Evolutionary conservation across 768 basidiomycete species (phyloP).

Genomic region (Xerocomellus dryophilus): DNA sequence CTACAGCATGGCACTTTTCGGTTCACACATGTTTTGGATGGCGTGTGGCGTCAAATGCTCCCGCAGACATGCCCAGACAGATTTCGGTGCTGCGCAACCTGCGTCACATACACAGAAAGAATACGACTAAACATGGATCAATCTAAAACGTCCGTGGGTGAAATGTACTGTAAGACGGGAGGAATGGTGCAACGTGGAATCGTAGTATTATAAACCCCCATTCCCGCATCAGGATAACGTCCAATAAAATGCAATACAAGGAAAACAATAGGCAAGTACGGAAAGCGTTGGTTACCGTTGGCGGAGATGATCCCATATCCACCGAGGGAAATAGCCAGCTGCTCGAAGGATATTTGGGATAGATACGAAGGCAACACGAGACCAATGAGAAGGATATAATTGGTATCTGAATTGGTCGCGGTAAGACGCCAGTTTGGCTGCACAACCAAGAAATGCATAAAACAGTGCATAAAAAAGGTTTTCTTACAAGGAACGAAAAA

Average conservation of each 20-base stretch:
- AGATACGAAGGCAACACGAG: neutral
- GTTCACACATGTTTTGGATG: neutral
- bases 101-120: neutral
- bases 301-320: constrained; percentile 1
- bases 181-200: neutral
- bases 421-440: neutral
- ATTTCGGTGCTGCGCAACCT: constrained; percentile 2
- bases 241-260: constrained; percentile 3
- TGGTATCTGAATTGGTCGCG: neutral
- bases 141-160: neutral
- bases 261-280: neutral
- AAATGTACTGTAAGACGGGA: neutral
- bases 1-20: too few relatives aligned
- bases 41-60: neutral
- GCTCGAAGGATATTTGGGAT: neutral
- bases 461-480: neutral
- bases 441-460: neutral
- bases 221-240: constrained; percentile 1
- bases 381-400: constrained; percentile 1
- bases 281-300: neutral
- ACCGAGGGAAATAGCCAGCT: neutral
- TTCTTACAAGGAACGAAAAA: neutral
- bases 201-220: constrained; percentile 6
- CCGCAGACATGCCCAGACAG: neutral
- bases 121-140: neutral